Conservation (phyloP, 495 filamentous ascomycete species). For the Amorphotheca resinae region DNA sequence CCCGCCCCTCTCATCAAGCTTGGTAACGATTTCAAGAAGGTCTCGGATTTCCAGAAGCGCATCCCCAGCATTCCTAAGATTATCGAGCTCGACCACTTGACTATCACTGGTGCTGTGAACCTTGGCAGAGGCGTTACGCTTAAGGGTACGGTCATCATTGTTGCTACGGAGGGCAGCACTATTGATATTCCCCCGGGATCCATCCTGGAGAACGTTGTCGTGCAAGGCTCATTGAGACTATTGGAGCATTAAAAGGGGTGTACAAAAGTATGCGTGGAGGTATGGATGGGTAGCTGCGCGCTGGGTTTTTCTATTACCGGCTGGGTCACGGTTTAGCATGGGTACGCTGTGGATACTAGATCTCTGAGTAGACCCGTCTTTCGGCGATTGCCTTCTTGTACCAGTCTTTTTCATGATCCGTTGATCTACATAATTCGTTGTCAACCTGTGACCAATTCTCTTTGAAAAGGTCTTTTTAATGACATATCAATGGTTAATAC, state of each 20-base stretch:
- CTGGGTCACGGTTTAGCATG: neutral
- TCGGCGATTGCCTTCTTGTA: neutral
- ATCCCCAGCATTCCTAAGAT: slow-evolving; percentile 96
- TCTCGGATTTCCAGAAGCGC: slow-evolving; percentile 97
- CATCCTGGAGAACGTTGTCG: slow-evolving; percentile 96
- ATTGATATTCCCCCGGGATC: slow-evolving; percentile 96
- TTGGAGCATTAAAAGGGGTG: slow-evolving; percentile 64
- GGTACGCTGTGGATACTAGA: neutral
- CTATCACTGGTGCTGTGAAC: slow-evolving; percentile 94
- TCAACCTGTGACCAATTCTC: too few relatives aligned
- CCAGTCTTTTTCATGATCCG: neutral
- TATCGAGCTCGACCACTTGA: slow-evolving; percentile 93
- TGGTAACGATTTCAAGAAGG: slow-evolving; percentile 99
- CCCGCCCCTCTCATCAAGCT: slow-evolving; percentile 99
- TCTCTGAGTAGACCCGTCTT: neutral
- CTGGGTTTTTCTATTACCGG: neutral
- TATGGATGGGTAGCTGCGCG: too few relatives aligned
- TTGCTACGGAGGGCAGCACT: slow-evolving; percentile 92
- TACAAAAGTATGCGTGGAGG: too few relatives aligned
- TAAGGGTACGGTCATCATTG: slow-evolving; percentile 99
- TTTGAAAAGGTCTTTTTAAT: too few relatives aligned
- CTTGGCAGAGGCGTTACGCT: slow-evolving; percentile 86
- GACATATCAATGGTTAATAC: too few relatives aligned
- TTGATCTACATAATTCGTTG: too few relatives aligned
- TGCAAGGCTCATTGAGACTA: slow-evolving; percentile 92